These are phyloP conservation scores for Tolypocladium tropicale DNA, from an alignment of 2,329 filamentous ascomycete genomes.

Conservation along the genomic window DNA sequence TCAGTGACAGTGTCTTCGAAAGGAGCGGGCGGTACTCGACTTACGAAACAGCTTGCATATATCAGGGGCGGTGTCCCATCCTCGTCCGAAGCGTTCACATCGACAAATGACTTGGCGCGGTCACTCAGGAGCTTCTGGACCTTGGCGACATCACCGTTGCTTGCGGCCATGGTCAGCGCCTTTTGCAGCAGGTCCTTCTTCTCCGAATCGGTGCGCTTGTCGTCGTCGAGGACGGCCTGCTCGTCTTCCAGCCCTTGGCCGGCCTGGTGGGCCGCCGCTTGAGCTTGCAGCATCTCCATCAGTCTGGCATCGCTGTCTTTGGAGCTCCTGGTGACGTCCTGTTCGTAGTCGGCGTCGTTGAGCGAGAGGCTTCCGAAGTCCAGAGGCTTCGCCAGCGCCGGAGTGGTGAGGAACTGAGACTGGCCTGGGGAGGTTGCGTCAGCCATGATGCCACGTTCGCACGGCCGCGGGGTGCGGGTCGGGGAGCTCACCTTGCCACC, in stretches of 20 bases:
- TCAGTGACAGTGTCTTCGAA: constrained; percentile 3
- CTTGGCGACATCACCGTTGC: constrained; percentile 83
- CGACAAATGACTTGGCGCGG: constrained; percentile 62
- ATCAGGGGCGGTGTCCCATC: constrained; percentile 95
- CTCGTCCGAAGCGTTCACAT: constrained; percentile 81
- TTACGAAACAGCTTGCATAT: constrained; percentile 93
- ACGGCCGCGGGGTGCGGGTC: not conserved
- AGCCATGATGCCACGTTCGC: constrained; percentile 9
- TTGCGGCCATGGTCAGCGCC: constrained; percentile 86
- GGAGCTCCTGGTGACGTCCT: constrained; percentile 40
- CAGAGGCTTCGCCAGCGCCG: constrained; percentile 72
- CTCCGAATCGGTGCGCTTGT: constrained; percentile 61
- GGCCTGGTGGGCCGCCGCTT: constrained; percentile 74
- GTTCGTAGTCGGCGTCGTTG: constrained; percentile 68
- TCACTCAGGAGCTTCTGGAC: constrained; percentile 68
- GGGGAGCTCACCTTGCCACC: constrained; percentile 72
- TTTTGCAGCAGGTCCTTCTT: constrained; percentile 79
- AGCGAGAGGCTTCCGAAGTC: constrained; percentile 74
- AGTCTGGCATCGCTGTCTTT: constrained; percentile 75
- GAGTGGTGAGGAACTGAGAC: constrained; percentile 87
- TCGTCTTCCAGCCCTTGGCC: constrained; percentile 66
- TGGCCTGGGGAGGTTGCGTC: constrained; percentile 54
- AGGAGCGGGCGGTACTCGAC: constrained; percentile 16
- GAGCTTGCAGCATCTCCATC: constrained; percentile 92
- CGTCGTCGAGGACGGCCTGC: constrained; percentile 65